Evolutionary conservation across 1,139 yeast genomes (phyloP).

Genomic region (Taiozyma onychis): DNA sequence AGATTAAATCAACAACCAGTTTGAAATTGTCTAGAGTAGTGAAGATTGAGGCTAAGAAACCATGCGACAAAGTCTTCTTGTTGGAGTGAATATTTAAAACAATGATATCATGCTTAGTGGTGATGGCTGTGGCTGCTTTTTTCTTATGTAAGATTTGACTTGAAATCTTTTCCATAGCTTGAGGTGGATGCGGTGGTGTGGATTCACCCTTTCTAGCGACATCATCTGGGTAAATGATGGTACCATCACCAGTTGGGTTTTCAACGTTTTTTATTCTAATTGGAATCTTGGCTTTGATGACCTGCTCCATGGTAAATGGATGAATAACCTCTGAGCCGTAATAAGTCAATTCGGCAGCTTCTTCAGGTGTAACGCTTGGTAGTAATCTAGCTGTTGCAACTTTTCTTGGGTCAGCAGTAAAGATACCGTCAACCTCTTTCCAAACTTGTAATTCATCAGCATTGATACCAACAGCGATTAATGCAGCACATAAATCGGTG

Average conservation of each 20-base stretch:
- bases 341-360: slow-evolving; percentile 95
- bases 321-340: slow-evolving; percentile 98
- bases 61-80: slow-evolving; percentile 88
- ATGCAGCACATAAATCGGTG: slow-evolving; percentile 95
- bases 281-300: slow-evolving; percentile 90
- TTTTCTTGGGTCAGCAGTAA: slow-evolving; percentile 96
- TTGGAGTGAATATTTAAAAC: slow-evolving; percentile 92
- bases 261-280: slow-evolving; percentile 93
- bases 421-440: slow-evolving; percentile 98
- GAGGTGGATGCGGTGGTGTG: slow-evolving; percentile 95
- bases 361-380: slow-evolving; percentile 92
- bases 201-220: slow-evolving; percentile 77
- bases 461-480: slow-evolving; percentile 84
- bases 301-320: slow-evolving; percentile 99
- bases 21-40: slow-evolving; percentile 78
- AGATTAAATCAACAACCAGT: slow-evolving; percentile 89
- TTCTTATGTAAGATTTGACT: slow-evolving; percentile 41
- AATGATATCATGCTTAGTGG: slow-evolving; percentile 88
- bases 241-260: slow-evolving; percentile 87
- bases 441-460: slow-evolving; percentile 96
- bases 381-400: slow-evolving; percentile 85
- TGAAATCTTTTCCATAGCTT: slow-evolving; percentile 51
- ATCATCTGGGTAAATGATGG: slow-evolving; percentile 89
- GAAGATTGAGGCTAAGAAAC: slow-evolving; percentile 88
- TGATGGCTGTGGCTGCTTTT: slow-evolving; percentile 93